A percentile compares a stretch with the other conserved stretches of the same genome.
phyloP scores from a whole-genome alignment of 2,329 filamentous ascomycete genomes.

The Fusarium neocosmosporiellum region DNA sequence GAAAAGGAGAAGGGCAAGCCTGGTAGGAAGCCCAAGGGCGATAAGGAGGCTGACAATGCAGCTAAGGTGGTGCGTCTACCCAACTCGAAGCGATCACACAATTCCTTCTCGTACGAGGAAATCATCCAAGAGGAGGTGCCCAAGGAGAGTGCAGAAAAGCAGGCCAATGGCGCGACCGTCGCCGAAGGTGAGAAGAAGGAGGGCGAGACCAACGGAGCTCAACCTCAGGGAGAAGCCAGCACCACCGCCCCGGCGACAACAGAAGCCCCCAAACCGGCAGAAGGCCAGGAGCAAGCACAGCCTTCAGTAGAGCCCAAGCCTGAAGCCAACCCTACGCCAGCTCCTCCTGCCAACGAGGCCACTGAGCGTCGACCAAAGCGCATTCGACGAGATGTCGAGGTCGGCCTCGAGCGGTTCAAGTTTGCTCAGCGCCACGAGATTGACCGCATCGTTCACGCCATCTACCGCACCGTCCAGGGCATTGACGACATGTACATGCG shows the following conservation, averaged over 20 bases:
- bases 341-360: slow-evolving; percentile 37
- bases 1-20: slow-evolving; percentile 75
- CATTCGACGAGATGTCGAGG: slow-evolving; percentile 75
- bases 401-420: slow-evolving; percentile 80
- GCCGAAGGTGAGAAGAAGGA: slow-evolving; percentile 27
- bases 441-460: slow-evolving; percentile 83
- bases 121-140: slow-evolving; percentile 65
- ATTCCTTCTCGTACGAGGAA: slow-evolving; percentile 81
- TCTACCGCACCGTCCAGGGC: slow-evolving; percentile 84
- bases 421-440: slow-evolving; percentile 78
- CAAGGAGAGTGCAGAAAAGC: slow-evolving; percentile 39
- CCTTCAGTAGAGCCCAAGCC: slow-evolving; percentile 37
- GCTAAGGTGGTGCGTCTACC: slow-evolving; percentile 71
- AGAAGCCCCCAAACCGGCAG: slow-evolving; percentile 43
- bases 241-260: slow-evolving; percentile 7
- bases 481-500: slow-evolving; percentile 89
- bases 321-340: slow-evolving; percentile 24
- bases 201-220: slow-evolving; percentile 26
- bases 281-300: slow-evolving; percentile 35
- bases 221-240: slow-evolving; percentile 13
- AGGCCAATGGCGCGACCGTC: slow-evolving; percentile 31
- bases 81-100: slow-evolving; percentile 77
- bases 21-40: slow-evolving; percentile 59
- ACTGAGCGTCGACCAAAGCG: slow-evolving; percentile 65
- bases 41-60: slow-evolving; percentile 65